A percentile compares a stretch with the other conserved stretches of the same genome.
Evolutionary conservation across 176 grass and related monocot genomes (phyloP).

Genomic region (Oryza australiensis): DNA sequence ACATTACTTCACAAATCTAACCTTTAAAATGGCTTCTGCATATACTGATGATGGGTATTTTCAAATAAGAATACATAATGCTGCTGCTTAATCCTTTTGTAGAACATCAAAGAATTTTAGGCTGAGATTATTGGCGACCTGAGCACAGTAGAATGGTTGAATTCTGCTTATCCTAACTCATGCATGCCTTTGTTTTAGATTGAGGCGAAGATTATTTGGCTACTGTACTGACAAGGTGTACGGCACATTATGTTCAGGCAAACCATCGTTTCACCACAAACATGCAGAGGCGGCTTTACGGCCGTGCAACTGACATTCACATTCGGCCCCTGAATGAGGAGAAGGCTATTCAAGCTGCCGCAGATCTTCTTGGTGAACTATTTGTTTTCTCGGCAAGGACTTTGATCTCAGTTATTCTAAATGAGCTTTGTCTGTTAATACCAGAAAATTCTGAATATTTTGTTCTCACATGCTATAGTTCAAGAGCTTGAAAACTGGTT

Average conservation of each 20-base stretch:
- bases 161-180: background rate
- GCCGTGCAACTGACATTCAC: constrained; percentile 65
- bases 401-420: constrained; percentile 1
- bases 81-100: background rate
- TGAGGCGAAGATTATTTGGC: constrained; percentile 2
- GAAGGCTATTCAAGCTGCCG: constrained; percentile 87
- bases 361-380: constrained; percentile 83
- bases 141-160: background rate
- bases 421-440: background rate
- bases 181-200: background rate
- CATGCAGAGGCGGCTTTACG: constrained; percentile 85
- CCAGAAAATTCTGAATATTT: background rate
- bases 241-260: constrained; percentile 43
- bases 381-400: constrained; percentile 72
- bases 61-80: background rate
- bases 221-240: constrained; percentile 25
- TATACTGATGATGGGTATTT: background rate
- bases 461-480: background rate
- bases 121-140: background rate
- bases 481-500: background rate
- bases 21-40: constrained; percentile 12
- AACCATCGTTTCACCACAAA: constrained; percentile 93
- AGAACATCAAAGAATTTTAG: background rate
- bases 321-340: constrained; percentile 91
- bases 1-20: constrained; percentile 6